phyloP scores from a whole-genome alignment of 1,139 yeast genomes.

The Blastobotrys indianensis region DNA sequence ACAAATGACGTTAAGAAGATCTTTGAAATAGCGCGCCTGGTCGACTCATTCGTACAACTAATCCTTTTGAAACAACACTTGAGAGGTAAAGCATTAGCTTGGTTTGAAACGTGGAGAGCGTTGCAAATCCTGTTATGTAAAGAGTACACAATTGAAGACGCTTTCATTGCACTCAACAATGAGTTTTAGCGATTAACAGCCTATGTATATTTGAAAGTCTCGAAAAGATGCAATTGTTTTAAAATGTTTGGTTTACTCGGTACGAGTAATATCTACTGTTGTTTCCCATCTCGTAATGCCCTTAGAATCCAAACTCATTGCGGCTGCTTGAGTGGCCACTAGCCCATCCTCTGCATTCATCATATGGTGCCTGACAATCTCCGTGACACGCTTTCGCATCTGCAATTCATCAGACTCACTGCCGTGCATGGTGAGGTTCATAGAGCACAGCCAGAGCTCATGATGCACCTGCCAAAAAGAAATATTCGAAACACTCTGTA shows the following conservation, averaged over 20 bases:
- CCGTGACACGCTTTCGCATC: slow-evolving; percentile 31
- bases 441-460: slow-evolving; percentile 37
- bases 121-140: no score
- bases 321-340: slow-evolving; percentile 3
- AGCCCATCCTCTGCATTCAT: slow-evolving; percentile 4
- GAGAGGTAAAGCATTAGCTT: no score
- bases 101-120: no score
- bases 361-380: slow-evolving; percentile 26
- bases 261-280: slow-evolving; percentile 34
- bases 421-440: slow-evolving; percentile 34
- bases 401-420: slow-evolving; percentile 31
- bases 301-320: slow-evolving; percentile 3
- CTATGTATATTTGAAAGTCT: no score
- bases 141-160: no score
- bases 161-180: no score
- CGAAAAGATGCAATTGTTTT: no score
- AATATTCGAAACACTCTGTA: slow-evolving; percentile 31
- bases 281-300: slow-evolving; percentile 34
- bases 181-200: no score
- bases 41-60: no score
- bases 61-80: no score
- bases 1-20: no score
- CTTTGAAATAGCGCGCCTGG: no score
- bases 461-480: slow-evolving; percentile 42
- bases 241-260: slow-evolving; percentile 9